phyloP scores from a whole-genome alignment of 441 rosid species.

The Corymbia calophylla region DNA sequence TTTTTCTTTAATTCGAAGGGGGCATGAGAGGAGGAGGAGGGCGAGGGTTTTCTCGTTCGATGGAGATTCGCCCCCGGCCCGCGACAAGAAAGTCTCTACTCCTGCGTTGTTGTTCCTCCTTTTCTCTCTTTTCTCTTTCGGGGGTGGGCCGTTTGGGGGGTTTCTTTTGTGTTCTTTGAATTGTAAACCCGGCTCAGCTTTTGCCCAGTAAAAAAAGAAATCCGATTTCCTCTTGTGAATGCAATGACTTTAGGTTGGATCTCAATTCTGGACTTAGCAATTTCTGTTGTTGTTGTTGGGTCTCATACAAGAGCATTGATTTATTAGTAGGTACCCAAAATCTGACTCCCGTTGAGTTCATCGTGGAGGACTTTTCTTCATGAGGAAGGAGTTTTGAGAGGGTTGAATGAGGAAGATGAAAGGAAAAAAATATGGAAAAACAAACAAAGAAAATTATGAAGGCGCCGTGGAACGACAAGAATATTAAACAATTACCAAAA shows the following conservation, averaged over 20 bases:
- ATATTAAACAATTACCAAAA: too few species aligned
- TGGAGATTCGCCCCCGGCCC: background rate
- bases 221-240: background rate
- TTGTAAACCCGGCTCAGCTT: background rate
- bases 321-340: background rate
- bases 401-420: background rate
- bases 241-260: background rate
- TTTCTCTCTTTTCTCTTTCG: background rate
- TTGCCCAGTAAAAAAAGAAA: background rate
- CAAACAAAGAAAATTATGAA: background rate
- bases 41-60: background rate
- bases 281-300: background rate
- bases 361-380: too few species aligned
- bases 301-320: background rate
- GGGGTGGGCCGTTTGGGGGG: background rate
- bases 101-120: too few species aligned
- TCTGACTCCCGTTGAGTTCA: background rate
- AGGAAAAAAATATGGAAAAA: background rate
- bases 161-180: background rate
- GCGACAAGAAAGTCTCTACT: background rate
- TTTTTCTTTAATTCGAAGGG: background rate
- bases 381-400: too few species aligned
- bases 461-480: background rate
- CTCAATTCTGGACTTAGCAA: background rate
- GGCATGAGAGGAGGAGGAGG: background rate